Percentiles rank a stretch among this genome's conserved stretches.
Evolutionary conservation across 2,329 filamentous ascomycete genomes (phyloP).

Genomic region (Aspergillus spinulosporus): DNA sequence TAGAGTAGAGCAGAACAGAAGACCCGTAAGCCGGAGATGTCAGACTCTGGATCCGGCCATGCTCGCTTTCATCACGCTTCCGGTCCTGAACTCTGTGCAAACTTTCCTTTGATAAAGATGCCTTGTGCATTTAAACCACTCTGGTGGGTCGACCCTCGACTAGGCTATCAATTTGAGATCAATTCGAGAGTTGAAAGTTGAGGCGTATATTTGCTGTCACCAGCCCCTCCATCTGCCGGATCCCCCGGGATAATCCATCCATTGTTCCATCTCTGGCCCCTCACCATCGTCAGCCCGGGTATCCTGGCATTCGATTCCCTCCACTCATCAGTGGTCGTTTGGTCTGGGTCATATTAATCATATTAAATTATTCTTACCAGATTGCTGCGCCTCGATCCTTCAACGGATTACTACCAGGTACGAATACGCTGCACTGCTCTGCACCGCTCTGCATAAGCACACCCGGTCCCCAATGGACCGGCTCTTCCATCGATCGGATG

Average conservation of each 20-base stretch:
- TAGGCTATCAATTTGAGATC: not conserved
- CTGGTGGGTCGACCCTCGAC: not conserved
- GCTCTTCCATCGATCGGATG: not conserved
- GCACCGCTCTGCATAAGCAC: not conserved
- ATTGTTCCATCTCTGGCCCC: conserved; percentile 2
- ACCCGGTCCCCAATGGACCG: not conserved
- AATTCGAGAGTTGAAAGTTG: not conserved
- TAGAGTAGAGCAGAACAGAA: too few relatives aligned
- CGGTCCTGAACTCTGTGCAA: conserved; percentile 4
- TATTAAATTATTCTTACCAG: conserved; percentile 6
- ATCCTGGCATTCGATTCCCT: not conserved
- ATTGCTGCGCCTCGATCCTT: conserved; percentile 2
- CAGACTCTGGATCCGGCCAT: conserved; percentile 1
- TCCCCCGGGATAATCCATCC: conserved; percentile 7
- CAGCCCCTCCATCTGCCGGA: not conserved
- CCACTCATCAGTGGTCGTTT: not conserved
- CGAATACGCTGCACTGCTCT: conserved; percentile 3
- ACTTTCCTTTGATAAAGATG: conserved; percentile 2
- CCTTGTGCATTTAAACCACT: not conserved
- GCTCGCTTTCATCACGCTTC: not conserved
- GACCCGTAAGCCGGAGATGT: not conserved
- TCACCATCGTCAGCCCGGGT: not conserved
- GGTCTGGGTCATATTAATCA: not conserved
- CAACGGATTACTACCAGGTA: not conserved
- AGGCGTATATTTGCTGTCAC: not conserved